Evolutionary conservation across 257 asterid genomes (phyloP), one percentile per base, ranked within the genome.

Genomic region (Misopates orontium): DNA sequence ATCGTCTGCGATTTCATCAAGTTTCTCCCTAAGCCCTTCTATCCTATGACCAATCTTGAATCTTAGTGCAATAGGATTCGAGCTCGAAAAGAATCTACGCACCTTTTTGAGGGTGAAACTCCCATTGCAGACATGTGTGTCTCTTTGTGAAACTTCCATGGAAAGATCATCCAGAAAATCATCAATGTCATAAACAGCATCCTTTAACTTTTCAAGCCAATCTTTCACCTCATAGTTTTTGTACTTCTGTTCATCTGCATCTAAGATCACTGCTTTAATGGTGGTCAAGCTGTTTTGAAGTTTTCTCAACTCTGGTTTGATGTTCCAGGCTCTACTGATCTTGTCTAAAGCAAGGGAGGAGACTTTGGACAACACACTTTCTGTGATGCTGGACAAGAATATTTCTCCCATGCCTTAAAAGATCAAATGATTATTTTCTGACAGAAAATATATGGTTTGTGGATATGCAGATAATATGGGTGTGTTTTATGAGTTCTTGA

Each of bases 181-280:
- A 67, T 83, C 84, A 14, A 71, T 73, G 62, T 76, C 84, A 58
- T 70, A 76, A n/a, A 83, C 79, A 28, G 80, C 79, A 66, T 76
- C 84, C 60, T 72, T 80, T 14, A 80, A 86, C 78, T 76, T 83
- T 41, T 76, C 79, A 32, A 83, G 83, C 86, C 83, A 84, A 56
- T 78, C 79, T 63, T 71, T 64, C 4, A 80, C 78, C 49, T 59
- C 86, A 62, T 79, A 82, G 64, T 78, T 80, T 66, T 63, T 67
- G 67, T 68, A 51, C 61, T 74, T 81, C 58, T 78, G 78, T 22
- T 72, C 81, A 50, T 80, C 80, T 41, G 86, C 84, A 60, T 78
- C 89, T 44, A 74, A 54, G 62, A 84, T 80, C 17, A 80, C 79
- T 23, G 79, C 81, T 64, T 66, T 80, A 44, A 81, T 75, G 64